These are phyloP conservation scores for Angophora floribunda DNA, from an alignment of 345 rosid genomes.

Conservation along the genomic window DNA sequence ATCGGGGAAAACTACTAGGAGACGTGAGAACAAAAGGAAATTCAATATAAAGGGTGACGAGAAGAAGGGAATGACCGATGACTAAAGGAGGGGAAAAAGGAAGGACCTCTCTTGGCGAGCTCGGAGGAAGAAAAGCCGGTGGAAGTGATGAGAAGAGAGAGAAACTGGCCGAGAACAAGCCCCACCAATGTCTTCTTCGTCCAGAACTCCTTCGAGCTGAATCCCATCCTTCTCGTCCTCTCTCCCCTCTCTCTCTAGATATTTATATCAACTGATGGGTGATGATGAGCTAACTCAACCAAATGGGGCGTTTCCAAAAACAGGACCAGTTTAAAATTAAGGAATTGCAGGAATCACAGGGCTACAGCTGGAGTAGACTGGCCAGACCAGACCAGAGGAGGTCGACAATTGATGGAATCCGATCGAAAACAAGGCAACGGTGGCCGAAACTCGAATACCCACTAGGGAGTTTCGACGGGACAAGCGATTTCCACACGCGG, in stretches of 20 bases:
- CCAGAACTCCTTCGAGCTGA: conserved; percentile 8
- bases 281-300: background rate
- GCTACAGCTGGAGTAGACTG: background rate
- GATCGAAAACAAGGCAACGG: background rate
- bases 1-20: background rate
- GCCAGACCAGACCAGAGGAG: background rate
- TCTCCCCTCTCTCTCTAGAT: background rate
- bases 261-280: fast-evolving
- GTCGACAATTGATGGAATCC: background rate
- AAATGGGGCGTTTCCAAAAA: background rate
- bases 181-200: conserved; percentile 31
- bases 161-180: conserved; percentile 38
- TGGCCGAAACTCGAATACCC: background rate
- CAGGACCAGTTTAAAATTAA: background rate
- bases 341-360: background rate
- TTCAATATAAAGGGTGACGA: background rate
- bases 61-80: background rate
- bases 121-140: conserved; percentile 31
- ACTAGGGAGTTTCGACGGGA: background rate
- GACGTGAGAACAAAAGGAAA: background rate
- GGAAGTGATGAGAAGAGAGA: conserved; percentile 33
- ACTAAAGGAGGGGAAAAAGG: background rate
- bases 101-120: conserved; percentile 25
- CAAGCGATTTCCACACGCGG: background rate
- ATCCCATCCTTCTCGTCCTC: background rate